A percentile compares a stretch with the other conserved stretches of the same genome.
Conservation (phyloP, 768 basidiomycete genomes). For the Lactarius deliciosus region DNA sequence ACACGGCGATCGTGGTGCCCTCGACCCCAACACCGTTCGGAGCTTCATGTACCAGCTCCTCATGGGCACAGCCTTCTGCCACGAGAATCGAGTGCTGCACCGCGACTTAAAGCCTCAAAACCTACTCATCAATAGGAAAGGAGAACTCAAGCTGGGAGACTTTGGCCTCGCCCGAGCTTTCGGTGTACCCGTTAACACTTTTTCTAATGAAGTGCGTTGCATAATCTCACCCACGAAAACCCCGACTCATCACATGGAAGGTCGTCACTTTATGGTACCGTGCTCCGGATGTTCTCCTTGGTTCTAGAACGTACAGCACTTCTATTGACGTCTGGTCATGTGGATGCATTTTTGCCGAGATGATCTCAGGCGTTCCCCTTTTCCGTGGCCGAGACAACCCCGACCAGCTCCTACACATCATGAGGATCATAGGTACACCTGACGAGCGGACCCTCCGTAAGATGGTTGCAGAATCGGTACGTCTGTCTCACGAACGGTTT, state of each 20-base stretch:
- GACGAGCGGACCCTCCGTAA: slow-evolving; percentile 84
- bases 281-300: slow-evolving; percentile 95
- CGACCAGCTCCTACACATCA: slow-evolving; percentile 96
- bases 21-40: slow-evolving; percentile 83
- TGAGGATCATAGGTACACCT: slow-evolving; percentile 95
- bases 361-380: slow-evolving; percentile 96
- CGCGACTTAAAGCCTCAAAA: slow-evolving; percentile 99
- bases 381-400: slow-evolving; percentile 97
- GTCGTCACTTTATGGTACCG: slow-evolving; percentile 99
- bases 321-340: slow-evolving; percentile 99
- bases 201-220: slow-evolving; percentile 83
- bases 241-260: slow-evolving; percentile 40
- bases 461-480: slow-evolving; percentile 85
- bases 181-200: slow-evolving; percentile 98
- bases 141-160: slow-evolving; percentile 95
- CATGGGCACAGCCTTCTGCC: slow-evolving; percentile 97
- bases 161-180: slow-evolving; percentile 97
- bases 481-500: slow-evolving; percentile 34
- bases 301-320: slow-evolving; percentile 95
- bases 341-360: slow-evolving; percentile 99
- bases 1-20: slow-evolving; percentile 91
- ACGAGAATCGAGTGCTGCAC: slow-evolving; percentile 97
- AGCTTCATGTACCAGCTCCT: slow-evolving; percentile 98
- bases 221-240: slow-evolving; percentile 1
- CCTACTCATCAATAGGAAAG: slow-evolving; percentile 93